Evolutionary conservation across 1,284 basidiomycete species (phyloP), one percentile per base, ranked within the genome.

Genomic region (Austroboletus novae-zelandiae): DNA sequence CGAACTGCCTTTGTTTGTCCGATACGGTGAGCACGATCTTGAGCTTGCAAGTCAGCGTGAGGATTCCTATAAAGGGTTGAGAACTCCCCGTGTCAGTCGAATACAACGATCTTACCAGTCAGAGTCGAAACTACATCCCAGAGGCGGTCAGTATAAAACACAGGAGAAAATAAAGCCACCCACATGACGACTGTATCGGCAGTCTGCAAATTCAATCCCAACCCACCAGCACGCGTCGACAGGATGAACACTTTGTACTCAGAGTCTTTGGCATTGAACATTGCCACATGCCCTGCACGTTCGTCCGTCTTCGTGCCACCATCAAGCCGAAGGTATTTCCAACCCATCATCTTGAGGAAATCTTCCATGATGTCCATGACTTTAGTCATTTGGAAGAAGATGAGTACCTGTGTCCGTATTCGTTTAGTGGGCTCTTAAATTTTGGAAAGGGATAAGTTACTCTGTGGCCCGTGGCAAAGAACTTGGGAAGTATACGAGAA

Each of bases 331-430:
- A 98, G 85, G 71, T 95, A 91, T 66, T 92, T 89, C 81, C 86
- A 94, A 17, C 83, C 83, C 74, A 90, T 86, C 78, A 89, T 90
- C 66, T 91, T 91, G 67, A 98, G 76, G 68, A 98, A 99, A 68
- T 99, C 97, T 67, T 97, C 94, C 83, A 99, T 96, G 69, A 99
- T 98, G 61, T 98, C 94, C 96, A 99, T 98, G 67, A 98, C 94
- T 63, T 94, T 85, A 9, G 96, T 98, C 96, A 98, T 98, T 73
- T 99, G 96, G 87, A 98, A 98, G 84, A 98, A 98, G 67, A 99
- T 98, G 55, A 99, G 84, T 29, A 98, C 95, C 86, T 90, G 52
- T 23, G 20, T 23, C 20, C 1, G 47, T 18, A 48, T 48, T 14
- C 39, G 20, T 31, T 59, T 13, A 61, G 36, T 15, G 8, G 3